Percentiles rank a stretch among this genome's conserved stretches.
These are phyloP conservation scores for Aspergillus asperescens DNA, from an alignment of 495 filamentous ascomycete species.

Conservation along the genomic window DNA sequence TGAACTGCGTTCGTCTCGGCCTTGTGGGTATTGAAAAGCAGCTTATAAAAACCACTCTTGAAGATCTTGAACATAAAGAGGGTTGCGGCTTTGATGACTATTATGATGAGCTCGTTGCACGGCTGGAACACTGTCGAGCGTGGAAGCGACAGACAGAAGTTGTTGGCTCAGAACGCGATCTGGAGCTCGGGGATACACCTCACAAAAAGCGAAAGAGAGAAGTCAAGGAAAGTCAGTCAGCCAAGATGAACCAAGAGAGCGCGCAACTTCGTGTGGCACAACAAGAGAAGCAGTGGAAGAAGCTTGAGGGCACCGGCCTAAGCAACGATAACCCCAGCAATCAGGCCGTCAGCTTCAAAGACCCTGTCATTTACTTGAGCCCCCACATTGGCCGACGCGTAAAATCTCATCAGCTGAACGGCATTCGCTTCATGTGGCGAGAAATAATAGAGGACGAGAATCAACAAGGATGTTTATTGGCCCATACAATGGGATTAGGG, in stretches of 20 bases:
- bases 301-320: constrained; percentile 40
- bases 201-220: constrained; percentile 45
- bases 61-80: constrained; percentile 16
- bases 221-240: constrained; percentile 42
- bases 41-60: constrained; percentile 16
- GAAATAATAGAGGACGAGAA: constrained; percentile 58
- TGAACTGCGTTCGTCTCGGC: constrained; percentile 24
- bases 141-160: constrained; percentile 4
- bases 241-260: constrained; percentile 41
- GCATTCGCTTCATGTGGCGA: constrained; percentile 87
- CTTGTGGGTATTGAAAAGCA: constrained; percentile 17
- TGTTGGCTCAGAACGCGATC: neutral
- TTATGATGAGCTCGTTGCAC: constrained; percentile 22
- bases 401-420: constrained; percentile 58
- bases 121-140: constrained; percentile 13
- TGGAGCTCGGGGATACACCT: constrained; percentile 11
- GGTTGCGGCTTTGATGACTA: constrained; percentile 17
- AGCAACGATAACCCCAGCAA: constrained; percentile 35
- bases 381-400: constrained; percentile 42
- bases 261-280: constrained; percentile 41
- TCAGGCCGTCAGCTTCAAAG: constrained; percentile 68
- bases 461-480: constrained; percentile 72
- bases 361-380: constrained; percentile 52
- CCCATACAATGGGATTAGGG: constrained; percentile 90
- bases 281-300: constrained; percentile 45